These are phyloP conservation scores for Eucalyptus erythrocorys DNA, from an alignment of 345 rosid species.

Conservation along the genomic window DNA sequence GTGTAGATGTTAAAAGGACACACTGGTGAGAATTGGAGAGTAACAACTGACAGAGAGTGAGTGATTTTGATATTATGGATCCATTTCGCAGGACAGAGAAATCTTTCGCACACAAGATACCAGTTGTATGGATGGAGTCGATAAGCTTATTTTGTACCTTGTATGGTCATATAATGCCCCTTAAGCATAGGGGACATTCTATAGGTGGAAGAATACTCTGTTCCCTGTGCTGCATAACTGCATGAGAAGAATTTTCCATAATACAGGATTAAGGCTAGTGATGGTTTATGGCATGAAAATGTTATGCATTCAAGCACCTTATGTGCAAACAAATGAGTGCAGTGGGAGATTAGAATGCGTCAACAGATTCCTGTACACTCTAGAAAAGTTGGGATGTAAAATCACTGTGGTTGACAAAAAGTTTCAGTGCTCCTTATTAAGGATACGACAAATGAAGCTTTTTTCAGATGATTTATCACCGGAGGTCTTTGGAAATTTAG, in stretches of 20 bases:
- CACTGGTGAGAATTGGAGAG: neutral
- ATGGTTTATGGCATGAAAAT: neutral
- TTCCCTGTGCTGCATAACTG: neutral
- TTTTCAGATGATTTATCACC: neutral
- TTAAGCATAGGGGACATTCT: neutral
- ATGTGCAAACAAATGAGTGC: neutral
- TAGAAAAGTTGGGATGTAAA: neutral
- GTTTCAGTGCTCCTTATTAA: neutral
- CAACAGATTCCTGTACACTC: neutral
- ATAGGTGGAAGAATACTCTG: neutral
- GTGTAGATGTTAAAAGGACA: neutral
- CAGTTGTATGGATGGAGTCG: neutral
- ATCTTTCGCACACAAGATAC: neutral
- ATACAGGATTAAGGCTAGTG: neutral
- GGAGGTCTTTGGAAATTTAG: neutral
- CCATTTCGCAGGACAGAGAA: neutral
- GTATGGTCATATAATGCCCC: neutral
- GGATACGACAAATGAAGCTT: neutral
- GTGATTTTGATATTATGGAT: neutral
- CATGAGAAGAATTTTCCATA: neutral
- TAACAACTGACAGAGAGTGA: neutral
- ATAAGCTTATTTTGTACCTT: neutral
- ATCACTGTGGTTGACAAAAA: neutral
- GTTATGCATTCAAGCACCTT: neutral
- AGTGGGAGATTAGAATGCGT: neutral